phyloP scores from a whole-genome alignment of 192 early-diverging fungal species.

The Linnemannia hyalina region DNA sequence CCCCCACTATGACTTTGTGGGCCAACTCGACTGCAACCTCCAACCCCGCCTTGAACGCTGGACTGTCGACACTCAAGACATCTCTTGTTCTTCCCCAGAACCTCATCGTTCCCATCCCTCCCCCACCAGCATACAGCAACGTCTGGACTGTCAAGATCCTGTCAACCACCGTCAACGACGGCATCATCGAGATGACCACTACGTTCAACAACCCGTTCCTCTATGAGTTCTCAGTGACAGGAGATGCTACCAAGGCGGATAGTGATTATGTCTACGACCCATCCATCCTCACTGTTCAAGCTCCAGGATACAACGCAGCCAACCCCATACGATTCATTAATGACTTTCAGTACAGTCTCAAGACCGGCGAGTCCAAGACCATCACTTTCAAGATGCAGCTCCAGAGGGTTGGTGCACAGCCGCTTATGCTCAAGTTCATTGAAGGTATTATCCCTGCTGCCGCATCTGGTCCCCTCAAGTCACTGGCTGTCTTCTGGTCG shows the following conservation, averaged over 20 bases:
- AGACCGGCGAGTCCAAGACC: not conserved
- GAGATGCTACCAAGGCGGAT: not conserved
- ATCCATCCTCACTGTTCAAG: not conserved
- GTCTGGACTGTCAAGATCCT: constrained; percentile 12
- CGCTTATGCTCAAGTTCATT: not conserved
- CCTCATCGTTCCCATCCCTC: not conserved
- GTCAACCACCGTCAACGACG: not conserved
- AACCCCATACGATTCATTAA: no score
- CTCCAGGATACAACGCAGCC: not conserved
- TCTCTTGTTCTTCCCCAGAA: not conserved
- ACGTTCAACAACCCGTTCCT: not conserved
- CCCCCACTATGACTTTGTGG: not conserved
- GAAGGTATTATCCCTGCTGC: not conserved
- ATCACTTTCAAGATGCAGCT: not conserved
- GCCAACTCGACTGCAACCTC: not conserved
- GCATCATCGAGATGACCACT: not conserved
- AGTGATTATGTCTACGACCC: not conserved
- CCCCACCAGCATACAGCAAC: not conserved
- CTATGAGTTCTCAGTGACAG: not conserved
- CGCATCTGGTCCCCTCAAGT: not conserved
- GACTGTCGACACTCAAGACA: not conserved
- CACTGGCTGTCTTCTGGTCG: not conserved
- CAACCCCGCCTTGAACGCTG: constrained; percentile 24
- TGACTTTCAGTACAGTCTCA: no score
- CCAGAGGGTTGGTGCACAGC: not conserved